These are phyloP conservation scores for Paramecium primaurelia DNA, from an alignment of 73 alveolate genomes.

Conservation along the genomic window DNA sequence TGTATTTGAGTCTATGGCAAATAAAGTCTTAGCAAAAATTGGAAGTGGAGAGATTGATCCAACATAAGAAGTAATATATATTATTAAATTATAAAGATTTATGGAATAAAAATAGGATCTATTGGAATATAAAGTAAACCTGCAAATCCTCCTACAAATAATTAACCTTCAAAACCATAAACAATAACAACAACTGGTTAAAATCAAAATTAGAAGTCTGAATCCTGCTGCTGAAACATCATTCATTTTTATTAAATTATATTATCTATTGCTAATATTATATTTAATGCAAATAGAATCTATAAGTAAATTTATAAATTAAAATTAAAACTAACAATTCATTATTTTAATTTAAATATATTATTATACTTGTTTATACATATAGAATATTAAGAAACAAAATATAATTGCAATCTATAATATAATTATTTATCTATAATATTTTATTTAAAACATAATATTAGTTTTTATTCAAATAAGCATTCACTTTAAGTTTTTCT, in stretches of 20 bases:
- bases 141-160: background rate
- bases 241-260: background rate
- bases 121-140: background rate
- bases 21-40: background rate
- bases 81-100: background rate
- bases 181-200: background rate
- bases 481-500: background rate
- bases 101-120: constrained; percentile 6
- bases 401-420: too few species aligned
- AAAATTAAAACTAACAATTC: background rate
- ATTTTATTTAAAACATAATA: too few species aligned
- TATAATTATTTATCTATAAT: too few species aligned
- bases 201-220: background rate
- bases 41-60: constrained; percentile 34
- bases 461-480: too few species aligned
- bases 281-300: background rate
- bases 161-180: background rate
- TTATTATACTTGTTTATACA: background rate
- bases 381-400: background rate
- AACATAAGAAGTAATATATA: background rate
- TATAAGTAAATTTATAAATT: background rate
- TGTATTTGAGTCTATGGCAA: constrained; percentile 48
- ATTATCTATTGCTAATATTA: background rate
- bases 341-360: background rate
- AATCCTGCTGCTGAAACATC: background rate